phyloP scores from a whole-genome alignment of 2,329 filamentous ascomycete genomes.

The Verticillium zaregamsianum region DNA sequence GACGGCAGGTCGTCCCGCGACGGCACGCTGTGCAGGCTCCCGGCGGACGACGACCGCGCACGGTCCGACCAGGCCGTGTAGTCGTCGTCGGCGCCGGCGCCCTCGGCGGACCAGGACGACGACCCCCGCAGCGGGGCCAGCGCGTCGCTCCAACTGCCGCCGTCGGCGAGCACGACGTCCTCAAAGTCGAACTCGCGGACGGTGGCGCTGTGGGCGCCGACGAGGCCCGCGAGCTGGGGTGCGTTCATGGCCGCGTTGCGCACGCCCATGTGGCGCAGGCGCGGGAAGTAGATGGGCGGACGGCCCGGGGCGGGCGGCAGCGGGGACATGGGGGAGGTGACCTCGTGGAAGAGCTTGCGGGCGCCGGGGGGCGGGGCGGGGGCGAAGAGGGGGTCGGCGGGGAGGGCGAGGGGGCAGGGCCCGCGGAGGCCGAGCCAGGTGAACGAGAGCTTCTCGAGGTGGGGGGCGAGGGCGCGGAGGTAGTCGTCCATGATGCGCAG shows the following conservation, averaged over 20 bases:
- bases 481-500: slow-evolving; percentile 79
- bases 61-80: neutral
- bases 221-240: slow-evolving; percentile 65
- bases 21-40: slow-evolving; percentile 19
- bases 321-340: slow-evolving; percentile 61
- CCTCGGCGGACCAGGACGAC: slow-evolving; percentile 20
- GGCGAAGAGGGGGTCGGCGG: slow-evolving; percentile 66
- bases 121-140: slow-evolving; percentile 62
- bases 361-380: slow-evolving; percentile 47
- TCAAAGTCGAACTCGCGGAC: slow-evolving; percentile 79
- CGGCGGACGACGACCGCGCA: neutral
- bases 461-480: slow-evolving; percentile 63
- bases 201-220: slow-evolving; percentile 60
- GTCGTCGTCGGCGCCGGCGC: neutral
- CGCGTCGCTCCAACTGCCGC: slow-evolving; percentile 76
- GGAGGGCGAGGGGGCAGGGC: slow-evolving; percentile 67
- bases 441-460: slow-evolving; percentile 69
- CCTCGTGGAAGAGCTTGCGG: slow-evolving; percentile 60
- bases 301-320: slow-evolving; percentile 48
- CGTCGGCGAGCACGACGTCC: slow-evolving; percentile 63
- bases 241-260: slow-evolving; percentile 71
- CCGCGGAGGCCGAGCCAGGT: slow-evolving; percentile 71
- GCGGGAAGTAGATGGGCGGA: slow-evolving; percentile 60
- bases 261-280: slow-evolving; percentile 64
- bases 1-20: slow-evolving; percentile 34